These are phyloP conservation scores for Leptomonas pyrrhocoris DNA, from an alignment of 208 protist genomes.

Conservation along the genomic window DNA sequence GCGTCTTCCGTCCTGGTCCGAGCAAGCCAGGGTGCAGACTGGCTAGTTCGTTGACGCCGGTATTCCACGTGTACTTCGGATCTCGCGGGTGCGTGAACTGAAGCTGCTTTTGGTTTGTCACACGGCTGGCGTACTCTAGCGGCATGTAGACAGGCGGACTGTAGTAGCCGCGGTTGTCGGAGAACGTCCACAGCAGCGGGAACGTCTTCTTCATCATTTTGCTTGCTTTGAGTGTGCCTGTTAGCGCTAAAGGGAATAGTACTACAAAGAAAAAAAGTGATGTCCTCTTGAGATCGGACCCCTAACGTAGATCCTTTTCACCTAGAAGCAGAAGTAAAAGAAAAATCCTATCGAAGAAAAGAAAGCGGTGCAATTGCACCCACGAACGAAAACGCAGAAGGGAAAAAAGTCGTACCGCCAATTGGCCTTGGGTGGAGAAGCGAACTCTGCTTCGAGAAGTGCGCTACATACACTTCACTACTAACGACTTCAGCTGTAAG, in stretches of 20 bases:
- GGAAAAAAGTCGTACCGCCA: too few relatives aligned
- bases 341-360: too few relatives aligned
- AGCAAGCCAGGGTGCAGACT: constrained; percentile 78
- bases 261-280: too few relatives aligned
- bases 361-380: too few relatives aligned
- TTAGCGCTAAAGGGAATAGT: constrained; percentile 97
- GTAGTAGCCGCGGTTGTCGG: constrained; percentile 82
- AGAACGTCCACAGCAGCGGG: constrained; percentile 64
- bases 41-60: constrained; percentile 71
- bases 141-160: constrained; percentile 88
- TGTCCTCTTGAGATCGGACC: too few relatives aligned
- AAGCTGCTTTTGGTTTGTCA: constrained; percentile 83
- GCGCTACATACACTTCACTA: too few relatives aligned
- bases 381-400: too few relatives aligned
- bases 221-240: background rate
- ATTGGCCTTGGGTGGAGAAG: too few relatives aligned
- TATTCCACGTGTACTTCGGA: constrained; percentile 89
- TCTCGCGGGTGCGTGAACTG: constrained; percentile 83
- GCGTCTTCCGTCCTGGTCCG: constrained; percentile 76
- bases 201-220: constrained; percentile 55
- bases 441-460: too few relatives aligned
- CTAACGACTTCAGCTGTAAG: too few relatives aligned
- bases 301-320: too few relatives aligned
- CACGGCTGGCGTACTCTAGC: constrained; percentile 81
- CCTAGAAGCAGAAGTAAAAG: too few relatives aligned